phyloP scores from a whole-genome alignment of 371 early-diverging fungal genomes.

The Mortierella sp. region DNA sequence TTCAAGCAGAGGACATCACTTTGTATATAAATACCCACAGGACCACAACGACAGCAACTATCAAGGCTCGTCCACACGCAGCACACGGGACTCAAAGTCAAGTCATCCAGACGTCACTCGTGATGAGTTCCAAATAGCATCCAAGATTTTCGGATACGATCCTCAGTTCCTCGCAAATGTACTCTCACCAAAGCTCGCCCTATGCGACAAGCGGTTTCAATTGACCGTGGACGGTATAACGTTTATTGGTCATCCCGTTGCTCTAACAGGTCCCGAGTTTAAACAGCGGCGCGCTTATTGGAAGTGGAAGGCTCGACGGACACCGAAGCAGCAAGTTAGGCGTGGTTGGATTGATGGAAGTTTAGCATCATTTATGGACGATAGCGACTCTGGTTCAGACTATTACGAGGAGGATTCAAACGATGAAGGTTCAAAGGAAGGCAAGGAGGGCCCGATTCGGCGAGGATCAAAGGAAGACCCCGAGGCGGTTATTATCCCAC shows the following conservation, averaged over 20 bases:
- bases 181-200: constrained; percentile 78
- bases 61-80: constrained; percentile 3
- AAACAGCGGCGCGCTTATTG: constrained; percentile 56
- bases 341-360: constrained; percentile 39
- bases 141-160: constrained; percentile 76
- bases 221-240: constrained; percentile 83
- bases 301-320: constrained; percentile 26
- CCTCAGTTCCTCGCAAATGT: constrained; percentile 78
- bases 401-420: constrained; percentile 34
- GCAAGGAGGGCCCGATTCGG: constrained; percentile 18
- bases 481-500: constrained; percentile 4
- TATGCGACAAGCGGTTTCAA: constrained; percentile 83
- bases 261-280: constrained; percentile 64
- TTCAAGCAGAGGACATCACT: constrained; percentile 79
- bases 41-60: constrained; percentile 55
- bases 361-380: constrained; percentile 32
- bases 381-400: constrained; percentile 36
- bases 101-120: not conserved
- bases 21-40: constrained; percentile 75
- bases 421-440: constrained; percentile 28
- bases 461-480: constrained; percentile 42
- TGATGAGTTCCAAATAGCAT: constrained; percentile 59
- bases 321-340: constrained; percentile 27
- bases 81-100: constrained; percentile 12
- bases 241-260: constrained; percentile 81